Evolutionary conservation across 805 yeast genomes (phyloP).

Genomic region (Candida mattraensis): DNA sequence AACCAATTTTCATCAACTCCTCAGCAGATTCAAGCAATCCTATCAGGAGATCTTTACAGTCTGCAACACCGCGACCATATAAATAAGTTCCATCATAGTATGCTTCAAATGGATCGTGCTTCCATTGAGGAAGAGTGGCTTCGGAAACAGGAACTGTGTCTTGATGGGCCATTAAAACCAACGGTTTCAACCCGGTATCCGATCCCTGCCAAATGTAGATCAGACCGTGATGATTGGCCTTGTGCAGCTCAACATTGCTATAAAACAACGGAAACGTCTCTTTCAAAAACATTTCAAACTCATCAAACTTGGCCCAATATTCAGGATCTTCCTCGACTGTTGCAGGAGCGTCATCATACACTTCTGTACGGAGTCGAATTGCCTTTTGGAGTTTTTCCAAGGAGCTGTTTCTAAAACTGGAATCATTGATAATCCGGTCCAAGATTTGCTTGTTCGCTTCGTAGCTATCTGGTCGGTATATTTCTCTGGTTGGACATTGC

Average conservation of each 20-base stretch:
- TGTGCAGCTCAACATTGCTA: conserved; percentile 33
- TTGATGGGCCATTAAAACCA: conserved; percentile 50
- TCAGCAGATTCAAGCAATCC: conserved; percentile 38
- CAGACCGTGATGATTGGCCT: conserved; percentile 45
- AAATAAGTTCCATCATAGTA: conserved; percentile 38
- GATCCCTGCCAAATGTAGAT: conserved; percentile 47
- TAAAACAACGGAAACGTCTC: conserved; percentile 42
- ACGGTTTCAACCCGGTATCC: conserved; percentile 38
- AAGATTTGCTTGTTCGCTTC: conserved; percentile 33
- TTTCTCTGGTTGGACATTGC: conserved; percentile 20
- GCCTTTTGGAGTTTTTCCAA: conserved; percentile 54
- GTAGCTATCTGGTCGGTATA: conserved; percentile 34
- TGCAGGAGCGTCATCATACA: conserved; percentile 51
- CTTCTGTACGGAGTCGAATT: conserved; percentile 62
- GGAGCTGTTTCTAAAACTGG: conserved; percentile 39
- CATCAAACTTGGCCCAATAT: conserved; percentile 38
- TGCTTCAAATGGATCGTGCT: conserved; percentile 38
- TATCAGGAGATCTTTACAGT: conserved; percentile 44
- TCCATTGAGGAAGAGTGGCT: conserved; percentile 40
- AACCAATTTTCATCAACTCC: conserved; percentile 31
- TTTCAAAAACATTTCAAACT: conserved; percentile 41
- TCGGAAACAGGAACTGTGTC: conserved; percentile 52
- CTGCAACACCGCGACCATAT: conserved; percentile 43
- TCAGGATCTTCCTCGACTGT: conserved; percentile 48
- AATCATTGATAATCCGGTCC: conserved; percentile 37